These are phyloP conservation scores for Leishmania guyanensis DNA, from an alignment of 208 protist species.

Conservation along the genomic window DNA sequence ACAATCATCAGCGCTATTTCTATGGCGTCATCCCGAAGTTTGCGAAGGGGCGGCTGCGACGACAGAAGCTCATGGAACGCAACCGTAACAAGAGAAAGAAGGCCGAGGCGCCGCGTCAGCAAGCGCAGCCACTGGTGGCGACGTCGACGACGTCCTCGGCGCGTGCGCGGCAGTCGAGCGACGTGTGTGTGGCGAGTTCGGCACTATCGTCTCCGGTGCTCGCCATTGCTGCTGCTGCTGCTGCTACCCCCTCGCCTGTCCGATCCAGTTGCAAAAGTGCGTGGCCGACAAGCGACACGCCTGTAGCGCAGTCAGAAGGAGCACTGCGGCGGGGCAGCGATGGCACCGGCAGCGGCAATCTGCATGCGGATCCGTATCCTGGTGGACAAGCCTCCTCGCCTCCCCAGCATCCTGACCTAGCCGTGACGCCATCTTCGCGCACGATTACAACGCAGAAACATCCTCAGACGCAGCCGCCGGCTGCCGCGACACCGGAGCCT, in stretches of 20 bases:
- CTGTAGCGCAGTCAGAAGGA: neutral
- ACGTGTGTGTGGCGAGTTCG: neutral
- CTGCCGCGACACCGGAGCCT: neutral
- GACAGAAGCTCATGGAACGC: constrained; percentile 36
- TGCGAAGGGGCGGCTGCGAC: constrained; percentile 42
- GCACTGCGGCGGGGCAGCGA: neutral
- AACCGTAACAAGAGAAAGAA: constrained; percentile 34
- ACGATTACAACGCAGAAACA: neutral
- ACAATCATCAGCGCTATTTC: constrained; percentile 60
- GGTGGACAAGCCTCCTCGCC: neutral
- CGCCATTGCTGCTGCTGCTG: neutral
- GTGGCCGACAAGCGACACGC: neutral
- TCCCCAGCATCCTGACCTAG: neutral
- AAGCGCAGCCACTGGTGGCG: neutral
- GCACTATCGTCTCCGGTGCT: neutral
- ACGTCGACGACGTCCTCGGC: neutral
- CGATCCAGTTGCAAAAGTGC: neutral
- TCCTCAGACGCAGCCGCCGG: constrained; percentile 9
- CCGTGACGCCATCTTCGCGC: neutral
- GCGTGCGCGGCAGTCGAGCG: neutral
- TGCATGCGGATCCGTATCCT: neutral
- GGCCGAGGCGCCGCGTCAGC: neutral
- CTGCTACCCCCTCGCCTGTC: neutral
- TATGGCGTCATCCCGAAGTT: constrained; percentile 74
- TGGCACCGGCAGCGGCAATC: neutral